Base-by-base conservation (phyloP, 140 eudicot genomes). In the Cichorium intybus region DNA sequence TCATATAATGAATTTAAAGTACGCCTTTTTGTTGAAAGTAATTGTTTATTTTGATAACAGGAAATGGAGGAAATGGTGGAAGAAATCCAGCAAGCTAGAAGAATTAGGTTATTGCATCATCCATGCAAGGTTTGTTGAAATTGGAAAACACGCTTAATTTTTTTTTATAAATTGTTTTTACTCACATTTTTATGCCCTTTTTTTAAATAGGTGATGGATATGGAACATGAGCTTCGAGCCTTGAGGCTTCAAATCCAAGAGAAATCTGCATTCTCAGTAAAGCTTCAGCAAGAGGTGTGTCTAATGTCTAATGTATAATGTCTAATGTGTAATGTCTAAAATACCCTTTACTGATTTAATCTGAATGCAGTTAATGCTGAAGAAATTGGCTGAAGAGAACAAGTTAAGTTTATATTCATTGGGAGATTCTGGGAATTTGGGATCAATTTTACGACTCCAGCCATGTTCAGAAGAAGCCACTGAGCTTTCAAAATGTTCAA, bases 151-250 rank as follows among this genome's bases (percentile, higher is more conserved):
- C n/a, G n/a, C 23, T 8, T 60, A 20, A 51, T 51, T 59, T 4
- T 20, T 56, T 52, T 21, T 21, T 21, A 29, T 35, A 17, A 26
- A 15, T 29, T 10, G 1, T 58, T 29, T 58, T 58, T 20, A 10
- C 31, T 58, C 64, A 56, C 41, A 57, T 47, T 58, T 23, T 33
- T 29, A 31, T 58, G 47, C 17, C 64, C 24, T 58, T 58, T 31
- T 58, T 57, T 24, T 17, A 58, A 17, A 10, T 21, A 93, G 99
- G 97, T 93, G 61, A 79, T 85, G 88, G 97, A 84, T 76, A 93
- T 93, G 99, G 99, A 88, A 64, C 88, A 84, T 46, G 99, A 93
- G 74, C 99, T 94, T 62, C 87, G 85, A 56, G 99, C 90, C 34
- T 76, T 93, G 35, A 83, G 99, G 68, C 57, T 77, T 45, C 90